Percentiles rank a stretch among this genome's conserved stretches.
phyloP scores from a whole-genome alignment of 2,329 filamentous ascomycete genomes.

The Talaromyces rugulosus region DNA sequence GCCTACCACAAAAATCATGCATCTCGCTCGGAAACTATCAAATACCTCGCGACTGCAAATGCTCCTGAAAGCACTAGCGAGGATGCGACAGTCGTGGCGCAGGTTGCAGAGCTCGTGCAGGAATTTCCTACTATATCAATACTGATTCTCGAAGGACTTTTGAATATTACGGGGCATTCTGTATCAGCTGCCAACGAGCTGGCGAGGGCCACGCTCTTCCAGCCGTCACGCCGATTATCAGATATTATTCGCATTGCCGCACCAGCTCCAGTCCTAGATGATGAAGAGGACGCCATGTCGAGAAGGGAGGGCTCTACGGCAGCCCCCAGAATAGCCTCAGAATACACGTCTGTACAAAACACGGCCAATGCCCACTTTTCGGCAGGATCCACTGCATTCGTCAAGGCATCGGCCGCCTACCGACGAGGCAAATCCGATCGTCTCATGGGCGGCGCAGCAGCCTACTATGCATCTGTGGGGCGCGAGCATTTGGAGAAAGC shows the following conservation, averaged over 20 bases:
- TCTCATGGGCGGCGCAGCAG: conserved; percentile 70
- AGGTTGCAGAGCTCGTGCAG: conserved; percentile 51
- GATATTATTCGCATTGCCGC: conserved; percentile 44
- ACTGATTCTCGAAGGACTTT: conserved; percentile 48
- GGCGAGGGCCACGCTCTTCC: conserved; percentile 49
- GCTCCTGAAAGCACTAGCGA: conserved; percentile 33
- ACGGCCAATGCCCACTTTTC: conserved; percentile 44
- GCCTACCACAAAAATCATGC: conserved; percentile 57
- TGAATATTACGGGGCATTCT: conserved; percentile 55
- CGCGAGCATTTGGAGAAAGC: conserved; percentile 60
- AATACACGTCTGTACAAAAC: conserved; percentile 26
- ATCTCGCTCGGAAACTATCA: conserved; percentile 53
- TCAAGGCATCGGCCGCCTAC: conserved; percentile 55
- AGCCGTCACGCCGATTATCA: conserved; percentile 26
- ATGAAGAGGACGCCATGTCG: conserved; percentile 17
- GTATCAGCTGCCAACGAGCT: conserved; percentile 57
- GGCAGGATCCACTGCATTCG: conserved; percentile 50
- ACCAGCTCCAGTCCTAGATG: conserved; percentile 20
- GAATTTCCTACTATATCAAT: conserved; percentile 53
- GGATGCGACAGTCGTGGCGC: conserved; percentile 42
- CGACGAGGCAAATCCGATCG: conserved; percentile 64
- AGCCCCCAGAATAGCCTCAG: conserved; percentile 11
- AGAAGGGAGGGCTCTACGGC: conserved; percentile 7
- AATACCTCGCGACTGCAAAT: conserved; percentile 48
- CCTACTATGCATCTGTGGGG: conserved; percentile 68